These are phyloP conservation scores for Apiospora marii DNA, from an alignment of 2,329 filamentous ascomycete genomes.

Conservation along the genomic window DNA sequence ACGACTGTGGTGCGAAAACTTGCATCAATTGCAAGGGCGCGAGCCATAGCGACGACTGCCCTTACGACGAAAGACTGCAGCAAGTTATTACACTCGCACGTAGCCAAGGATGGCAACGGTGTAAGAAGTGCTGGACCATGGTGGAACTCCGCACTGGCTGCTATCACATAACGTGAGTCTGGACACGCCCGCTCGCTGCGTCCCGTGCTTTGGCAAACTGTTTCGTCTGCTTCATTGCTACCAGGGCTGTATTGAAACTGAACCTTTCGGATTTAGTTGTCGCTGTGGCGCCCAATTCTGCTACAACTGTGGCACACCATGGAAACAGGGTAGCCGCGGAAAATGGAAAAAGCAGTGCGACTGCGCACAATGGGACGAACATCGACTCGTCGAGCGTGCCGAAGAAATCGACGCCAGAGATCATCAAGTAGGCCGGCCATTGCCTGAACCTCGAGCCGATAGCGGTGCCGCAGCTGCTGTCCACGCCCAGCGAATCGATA, in stretches of 20 bases:
- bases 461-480: no score
- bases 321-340: no score
- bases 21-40: constrained; percentile 59
- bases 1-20: constrained; percentile 50
- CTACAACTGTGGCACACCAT: constrained; percentile 52
- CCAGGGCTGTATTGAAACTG: neutral
- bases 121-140: constrained; percentile 52
- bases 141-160: constrained; percentile 61
- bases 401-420: neutral
- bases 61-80: constrained; percentile 49
- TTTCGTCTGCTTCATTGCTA: neutral
- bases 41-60: constrained; percentile 57
- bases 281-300: constrained; percentile 58
- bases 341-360: no score
- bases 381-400: constrained; percentile 43
- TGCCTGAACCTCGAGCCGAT: no score
- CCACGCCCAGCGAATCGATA: no score
- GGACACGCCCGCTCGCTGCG: no score
- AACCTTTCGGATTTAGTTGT: constrained; percentile 46
- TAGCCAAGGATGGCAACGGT: constrained; percentile 61
- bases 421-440: no score
- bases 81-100: constrained; percentile 50
- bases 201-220: no score
- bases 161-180: constrained; percentile 65
- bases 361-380: constrained; percentile 51